Conservation (phyloP, 2,329 filamentous ascomycete genomes). For the Blastomyces emzantsi region DNA sequence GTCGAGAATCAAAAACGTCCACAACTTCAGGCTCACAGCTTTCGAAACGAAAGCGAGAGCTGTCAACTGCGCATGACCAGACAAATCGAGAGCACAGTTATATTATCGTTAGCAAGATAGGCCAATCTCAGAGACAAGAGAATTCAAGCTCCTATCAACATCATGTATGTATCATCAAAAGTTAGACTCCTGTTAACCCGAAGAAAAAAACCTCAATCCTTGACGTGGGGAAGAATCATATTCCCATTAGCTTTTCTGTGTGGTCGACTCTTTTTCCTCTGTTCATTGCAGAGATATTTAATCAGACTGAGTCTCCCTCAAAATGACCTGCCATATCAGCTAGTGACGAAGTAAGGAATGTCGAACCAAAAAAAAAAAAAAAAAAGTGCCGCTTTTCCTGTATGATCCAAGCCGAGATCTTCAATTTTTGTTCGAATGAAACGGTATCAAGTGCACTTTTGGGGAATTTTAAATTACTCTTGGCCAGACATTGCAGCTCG, state of each 20-base stretch:
- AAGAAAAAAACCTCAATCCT: neutral
- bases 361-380: neutral
- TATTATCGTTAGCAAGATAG: too few relatives aligned
- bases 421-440: neutral
- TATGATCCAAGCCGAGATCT: neutral
- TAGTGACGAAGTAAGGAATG: neutral
- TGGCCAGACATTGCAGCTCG: neutral
- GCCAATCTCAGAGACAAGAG: neutral
- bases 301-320: neutral
- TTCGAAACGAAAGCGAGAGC: neutral
- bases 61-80: neutral
- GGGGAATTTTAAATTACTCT: neutral
- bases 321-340: neutral
- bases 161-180: neutral
- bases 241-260: neutral
- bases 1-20: neutral
- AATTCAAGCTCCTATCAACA: neutral
- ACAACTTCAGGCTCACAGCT: neutral
- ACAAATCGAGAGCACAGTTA: too few relatives aligned
- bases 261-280: neutral
- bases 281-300: neutral
- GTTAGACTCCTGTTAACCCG: neutral
- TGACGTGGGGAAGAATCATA: neutral
- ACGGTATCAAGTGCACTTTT: neutral
- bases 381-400: neutral